phyloP scores from a whole-genome alignment of 768 basidiomycete genomes.

The Multifurca ochricompacta region DNA sequence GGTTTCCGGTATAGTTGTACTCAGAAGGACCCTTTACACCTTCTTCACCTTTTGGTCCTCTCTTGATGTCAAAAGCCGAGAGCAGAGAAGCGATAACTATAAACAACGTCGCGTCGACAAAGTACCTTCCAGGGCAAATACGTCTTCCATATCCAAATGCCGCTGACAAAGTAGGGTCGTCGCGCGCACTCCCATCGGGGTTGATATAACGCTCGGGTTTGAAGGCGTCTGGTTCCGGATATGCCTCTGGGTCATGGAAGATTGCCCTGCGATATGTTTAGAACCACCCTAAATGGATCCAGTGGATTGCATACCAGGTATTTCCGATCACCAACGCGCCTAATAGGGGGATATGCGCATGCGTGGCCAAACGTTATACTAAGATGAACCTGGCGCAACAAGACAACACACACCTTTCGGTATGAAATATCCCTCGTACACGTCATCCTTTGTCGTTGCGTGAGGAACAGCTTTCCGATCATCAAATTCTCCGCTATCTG shows the following conservation, averaged over 20 bases:
- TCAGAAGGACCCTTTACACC: neutral
- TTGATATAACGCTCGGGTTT: slow-evolving; percentile 38
- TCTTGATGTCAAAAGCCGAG: neutral
- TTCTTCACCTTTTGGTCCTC: neutral
- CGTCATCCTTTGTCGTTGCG: neutral
- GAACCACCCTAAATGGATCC: too few relatives aligned
- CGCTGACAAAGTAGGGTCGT: neutral
- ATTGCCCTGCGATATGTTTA: too few relatives aligned
- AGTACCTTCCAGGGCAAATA: slow-evolving; percentile 18
- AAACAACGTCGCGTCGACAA: slow-evolving; percentile 13
- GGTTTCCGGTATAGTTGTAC: neutral
- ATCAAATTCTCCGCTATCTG: neutral
- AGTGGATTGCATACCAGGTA: too few relatives aligned
- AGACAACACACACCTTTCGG: neutral
- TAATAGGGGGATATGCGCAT: too few relatives aligned
- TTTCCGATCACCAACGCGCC: neutral
- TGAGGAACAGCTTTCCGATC: neutral
- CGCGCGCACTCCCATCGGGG: slow-evolving; percentile 6
- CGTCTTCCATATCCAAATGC: slow-evolving; percentile 20
- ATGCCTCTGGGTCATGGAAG: slow-evolving; percentile 39
- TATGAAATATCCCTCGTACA: neutral
- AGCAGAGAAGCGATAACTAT: slow-evolving; percentile 3
- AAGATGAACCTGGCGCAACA: neutral
- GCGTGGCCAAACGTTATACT: too few relatives aligned
- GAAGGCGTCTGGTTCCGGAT: slow-evolving; percentile 42